Base-by-base conservation (phyloP, 75 land plant species). In the Gnetum montanum region DNA sequence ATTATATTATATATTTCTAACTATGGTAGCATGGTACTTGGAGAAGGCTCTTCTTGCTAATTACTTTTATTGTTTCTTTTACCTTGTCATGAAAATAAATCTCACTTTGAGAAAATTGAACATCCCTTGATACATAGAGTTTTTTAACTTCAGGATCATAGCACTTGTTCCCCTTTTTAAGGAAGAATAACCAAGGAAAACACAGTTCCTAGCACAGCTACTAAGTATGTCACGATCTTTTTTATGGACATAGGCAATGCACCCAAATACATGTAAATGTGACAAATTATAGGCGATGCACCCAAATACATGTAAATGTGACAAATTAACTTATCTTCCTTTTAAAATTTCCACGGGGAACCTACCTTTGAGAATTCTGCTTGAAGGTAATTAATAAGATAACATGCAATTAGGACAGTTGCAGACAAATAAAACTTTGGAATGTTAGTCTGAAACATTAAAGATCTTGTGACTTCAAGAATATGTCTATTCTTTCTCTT, bases 401-500 rank as follows among this genome's bases (percentile, higher is more conserved):
- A 40, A 15, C 41, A 40, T 40, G 41, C 41, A 40, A 15, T 40
- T 10, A 15, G 15, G 15, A 40, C 15, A 10, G 15, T 15, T 10
- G 15, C 10, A 10, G 10, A 10, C 41, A 10, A 40, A 40, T 40
- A 40, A 40, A 40, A 10, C 12, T 40, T 40, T 40, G 41, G 15
- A 40, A 40, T 15, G 15, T 40, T 40, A 10, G 15, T 40, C 41
- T 40, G 41, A 10, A 10, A 40, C 15, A 40, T 10, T 10, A 40
- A 15, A 40, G 12, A 10, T 40, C 41, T 40, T 10, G 41, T 15
- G 15, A 40, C 41, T 40, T 40, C 15, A 40, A 40, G 41, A 10
- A 40, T 40, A 40, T 40, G 41, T 40, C 41, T 40, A 15, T 40
- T 40, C 41, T 40, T 40, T 40, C 41, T 40, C 15, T 40, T n/a